A percentile compares a stretch with the other conserved stretches of the same genome.
Conservation (phyloP, 139 green algal genomes). For the Parachlorella kessleri region DNA sequence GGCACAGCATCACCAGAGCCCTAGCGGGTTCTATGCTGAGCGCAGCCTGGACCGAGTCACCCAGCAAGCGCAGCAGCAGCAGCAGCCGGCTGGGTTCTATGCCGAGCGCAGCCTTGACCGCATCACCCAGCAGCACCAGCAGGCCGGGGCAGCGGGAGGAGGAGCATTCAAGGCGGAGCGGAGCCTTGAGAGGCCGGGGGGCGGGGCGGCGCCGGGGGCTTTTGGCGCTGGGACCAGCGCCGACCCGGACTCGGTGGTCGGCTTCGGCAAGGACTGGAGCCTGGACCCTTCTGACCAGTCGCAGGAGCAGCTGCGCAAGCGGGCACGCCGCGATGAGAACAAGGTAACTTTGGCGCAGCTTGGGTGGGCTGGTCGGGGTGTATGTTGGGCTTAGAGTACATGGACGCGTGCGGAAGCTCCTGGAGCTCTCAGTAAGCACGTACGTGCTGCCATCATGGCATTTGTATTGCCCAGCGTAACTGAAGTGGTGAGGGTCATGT, state of each 20-base stretch:
- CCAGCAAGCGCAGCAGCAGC: neutral
- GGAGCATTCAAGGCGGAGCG: neutral
- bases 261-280: neutral
- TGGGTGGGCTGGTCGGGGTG: too few relatives aligned
- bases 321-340: slow-evolving; percentile 3
- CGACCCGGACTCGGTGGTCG: neutral
- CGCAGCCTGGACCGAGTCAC: neutral
- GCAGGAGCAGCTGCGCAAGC: slow-evolving; percentile 11
- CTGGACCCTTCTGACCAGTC: slow-evolving; percentile 5
- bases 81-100: neutral
- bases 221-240: too few relatives aligned
- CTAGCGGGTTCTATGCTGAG: neutral
- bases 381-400: too few relatives aligned
- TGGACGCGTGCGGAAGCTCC: too few relatives aligned
- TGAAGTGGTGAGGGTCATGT: neutral
- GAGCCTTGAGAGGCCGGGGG: neutral
- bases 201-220: neutral
- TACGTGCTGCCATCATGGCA: neutral
- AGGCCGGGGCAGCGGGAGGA: neutral
- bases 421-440: too few relatives aligned
- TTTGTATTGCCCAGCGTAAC: neutral
- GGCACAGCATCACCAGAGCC: too few relatives aligned
- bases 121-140: neutral
- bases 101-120: neutral
- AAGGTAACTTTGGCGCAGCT: too few relatives aligned